Evolutionary conservation across 1,284 basidiomycete genomes (phyloP), one percentile per base, ranked within the genome.

Genomic region (Cutaneotrichosporon cyanovorans): DNA sequence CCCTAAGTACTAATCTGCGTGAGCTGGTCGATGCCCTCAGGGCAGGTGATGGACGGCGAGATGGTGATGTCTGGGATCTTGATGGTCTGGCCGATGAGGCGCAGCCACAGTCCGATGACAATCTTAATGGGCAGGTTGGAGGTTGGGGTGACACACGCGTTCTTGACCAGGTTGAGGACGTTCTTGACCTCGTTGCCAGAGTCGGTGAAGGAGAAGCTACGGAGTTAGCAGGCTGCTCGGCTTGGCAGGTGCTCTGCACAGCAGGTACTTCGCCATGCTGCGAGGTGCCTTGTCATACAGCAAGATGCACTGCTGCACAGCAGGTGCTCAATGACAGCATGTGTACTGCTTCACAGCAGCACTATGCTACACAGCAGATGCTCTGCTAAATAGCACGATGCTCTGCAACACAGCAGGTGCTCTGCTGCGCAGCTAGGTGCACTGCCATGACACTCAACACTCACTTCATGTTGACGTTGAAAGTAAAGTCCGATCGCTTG

Each of bases 381-480:
- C n/a, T n/a, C n/a, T n/a, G n/a, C n/a, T n/a, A n/a, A n/a, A n/a
- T n/a, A n/a, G n/a, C n/a, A n/a, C n/a, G n/a, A n/a, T n/a, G n/a
- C n/a, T n/a, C n/a, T n/a, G n/a, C n/a, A n/a, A n/a, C n/a, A n/a
- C n/a, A n/a, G n/a, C n/a, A n/a, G n/a, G n/a, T n/a, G n/a, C n/a
- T n/a, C n/a, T n/a, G n/a, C n/a, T n/a, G n/a, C n/a, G n/a, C n/a
- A n/a, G n/a, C n/a, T n/a, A n/a, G n/a, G n/a, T n/a, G n/a, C n/a
- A n/a, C n/a, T n/a, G n/a, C n/a, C n/a, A n/a, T n/a, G n/a, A n/a
- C n/a, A n/a, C 30, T 15, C 30, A 15, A 8, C 30, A 61, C 65
- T 54, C 42, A 66, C 66, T 77, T 75, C 45, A 95, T 75, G 3
- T 77, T 65, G 68, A 92, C 84, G 1, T 89, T 88, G 74, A 95